A percentile compares a stretch with the other conserved stretches of the same genome.
Evolutionary conservation across 306 rosid species (phyloP).

Genomic region (Abrus precatorius): DNA sequence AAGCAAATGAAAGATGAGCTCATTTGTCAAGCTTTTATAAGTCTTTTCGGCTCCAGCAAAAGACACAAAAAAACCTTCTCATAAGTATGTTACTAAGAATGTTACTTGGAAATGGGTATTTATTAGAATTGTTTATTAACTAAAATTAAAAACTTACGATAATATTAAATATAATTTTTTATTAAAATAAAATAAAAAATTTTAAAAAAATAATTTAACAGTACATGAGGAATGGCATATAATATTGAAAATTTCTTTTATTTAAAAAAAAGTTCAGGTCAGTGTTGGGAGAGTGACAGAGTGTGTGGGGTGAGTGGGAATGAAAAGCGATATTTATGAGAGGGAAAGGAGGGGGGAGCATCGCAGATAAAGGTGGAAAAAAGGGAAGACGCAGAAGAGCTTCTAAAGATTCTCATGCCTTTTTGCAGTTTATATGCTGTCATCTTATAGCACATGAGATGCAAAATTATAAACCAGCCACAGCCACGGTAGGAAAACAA

Average conservation of each 20-base stretch:
- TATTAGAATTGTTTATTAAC: no score
- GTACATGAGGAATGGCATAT: no score
- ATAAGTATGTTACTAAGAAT: no score
- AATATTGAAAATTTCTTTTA: no score
- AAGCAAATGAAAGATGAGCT: conserved; percentile 53
- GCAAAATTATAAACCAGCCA: conserved; percentile 11
- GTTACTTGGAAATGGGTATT: no score
- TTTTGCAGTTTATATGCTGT: conserved; percentile 49
- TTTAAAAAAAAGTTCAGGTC: no score
- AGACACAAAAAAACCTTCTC: conserved; percentile 37
- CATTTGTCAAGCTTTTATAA: conserved; percentile 55
- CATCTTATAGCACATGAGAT: conserved; percentile 49
- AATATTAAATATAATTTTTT: no score
- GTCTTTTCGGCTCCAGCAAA: conserved; percentile 47
- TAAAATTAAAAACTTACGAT: no score
- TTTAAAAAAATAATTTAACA: no score
- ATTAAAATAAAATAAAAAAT: no score
- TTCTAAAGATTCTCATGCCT: conserved; percentile 62
- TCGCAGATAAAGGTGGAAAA: conserved; percentile 22
- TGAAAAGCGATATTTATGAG: conserved; percentile 41
- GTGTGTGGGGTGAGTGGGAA: neutral
- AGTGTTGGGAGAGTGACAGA: neutral
- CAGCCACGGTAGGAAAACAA: neutral
- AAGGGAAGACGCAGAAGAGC: conserved; percentile 38
- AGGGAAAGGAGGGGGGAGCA: conserved; percentile 57